A percentile compares a stretch with the other conserved stretches of the same genome.
phyloP scores from a whole-genome alignment of 192 early-diverging fungal genomes.

The Mortierella claussenii region DNA sequence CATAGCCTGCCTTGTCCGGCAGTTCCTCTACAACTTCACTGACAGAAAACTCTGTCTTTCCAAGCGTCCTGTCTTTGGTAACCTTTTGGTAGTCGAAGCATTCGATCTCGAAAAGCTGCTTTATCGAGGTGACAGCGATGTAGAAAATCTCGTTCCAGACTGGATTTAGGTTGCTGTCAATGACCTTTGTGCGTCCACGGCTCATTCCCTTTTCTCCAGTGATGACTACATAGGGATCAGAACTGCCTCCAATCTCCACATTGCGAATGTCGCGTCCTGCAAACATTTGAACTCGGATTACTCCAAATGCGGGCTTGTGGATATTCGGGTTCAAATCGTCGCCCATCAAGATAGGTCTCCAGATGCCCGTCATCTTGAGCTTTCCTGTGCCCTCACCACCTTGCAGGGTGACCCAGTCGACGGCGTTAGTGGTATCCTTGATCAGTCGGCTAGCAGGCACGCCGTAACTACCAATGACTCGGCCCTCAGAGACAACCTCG shows the following conservation, averaged over 20 bases:
- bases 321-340: constrained; percentile 63
- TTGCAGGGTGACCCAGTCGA: constrained; percentile 54
- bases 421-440: constrained; percentile 52
- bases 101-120: constrained; percentile 80
- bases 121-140: constrained; percentile 80
- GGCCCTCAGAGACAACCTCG: constrained; percentile 65
- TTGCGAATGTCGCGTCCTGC: constrained; percentile 84
- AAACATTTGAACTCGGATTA: constrained; percentile 80
- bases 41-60: constrained; percentile 71
- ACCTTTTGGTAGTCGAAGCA: constrained; percentile 91
- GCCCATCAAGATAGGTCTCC: constrained; percentile 85
- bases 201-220: constrained; percentile 54
- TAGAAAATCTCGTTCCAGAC: constrained; percentile 93
- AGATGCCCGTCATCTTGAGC: constrained; percentile 58
- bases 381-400: constrained; percentile 53
- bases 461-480: constrained; percentile 39
- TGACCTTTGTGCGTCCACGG: constrained; percentile 82
- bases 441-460: constrained; percentile 23
- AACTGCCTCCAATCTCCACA: constrained; percentile 86
- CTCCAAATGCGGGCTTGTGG: constrained; percentile 74
- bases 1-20: constrained; percentile 45
- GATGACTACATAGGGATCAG: constrained; percentile 91
- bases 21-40: constrained; percentile 67
- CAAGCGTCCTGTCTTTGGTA: constrained; percentile 87
- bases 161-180: constrained; percentile 87